phyloP scores from a whole-genome alignment of 1,284 basidiomycete genomes.

The Gymnopus androsaceus region DNA sequence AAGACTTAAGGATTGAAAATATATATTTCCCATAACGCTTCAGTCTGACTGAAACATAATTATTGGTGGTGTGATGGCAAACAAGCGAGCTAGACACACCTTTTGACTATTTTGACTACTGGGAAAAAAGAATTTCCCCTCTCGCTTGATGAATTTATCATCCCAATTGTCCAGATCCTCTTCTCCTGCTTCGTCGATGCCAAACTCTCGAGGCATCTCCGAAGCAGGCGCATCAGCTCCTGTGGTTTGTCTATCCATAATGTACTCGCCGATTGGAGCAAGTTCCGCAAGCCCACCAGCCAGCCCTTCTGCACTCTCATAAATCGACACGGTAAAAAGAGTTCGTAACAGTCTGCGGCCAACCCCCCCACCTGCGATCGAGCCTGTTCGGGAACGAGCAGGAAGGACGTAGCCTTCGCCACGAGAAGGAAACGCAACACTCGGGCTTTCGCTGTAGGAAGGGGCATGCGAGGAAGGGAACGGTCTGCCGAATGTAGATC shows the following conservation, averaged over 20 bases:
- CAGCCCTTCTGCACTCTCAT: conserved; percentile 69
- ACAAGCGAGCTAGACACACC: too few species aligned
- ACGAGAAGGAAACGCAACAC: conserved; percentile 63
- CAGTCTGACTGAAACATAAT: too few species aligned
- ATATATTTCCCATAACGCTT: too few species aligned
- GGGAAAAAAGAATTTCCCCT: conserved; percentile 23
- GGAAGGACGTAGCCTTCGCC: conserved; percentile 65
- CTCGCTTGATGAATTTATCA: conserved; percentile 16
- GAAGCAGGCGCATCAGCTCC: conserved; percentile 73
- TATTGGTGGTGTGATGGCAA: too few species aligned
- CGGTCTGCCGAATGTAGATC: conserved; percentile 59
- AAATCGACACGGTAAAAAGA: conserved; percentile 80
- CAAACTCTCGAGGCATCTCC: conserved; percentile 72
- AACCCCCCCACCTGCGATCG: conserved; percentile 54
- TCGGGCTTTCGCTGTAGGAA: conserved; percentile 42
- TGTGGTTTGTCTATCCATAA: conserved; percentile 57
- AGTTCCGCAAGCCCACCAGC: conserved; percentile 64
- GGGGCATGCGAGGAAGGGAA: conserved; percentile 40
- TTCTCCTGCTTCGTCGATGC: conserved; percentile 42
- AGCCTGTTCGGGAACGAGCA: conserved; percentile 73
- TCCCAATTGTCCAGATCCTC: conserved; percentile 25
- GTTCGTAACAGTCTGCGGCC: conserved; percentile 67
- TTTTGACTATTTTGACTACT: conserved; percentile 7
- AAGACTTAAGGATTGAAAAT: too few species aligned
- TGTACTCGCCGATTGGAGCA: conserved; percentile 67